Conservation (phyloP, 2,329 filamentous ascomycete genomes). For the Periconia macrospinosa region DNA sequence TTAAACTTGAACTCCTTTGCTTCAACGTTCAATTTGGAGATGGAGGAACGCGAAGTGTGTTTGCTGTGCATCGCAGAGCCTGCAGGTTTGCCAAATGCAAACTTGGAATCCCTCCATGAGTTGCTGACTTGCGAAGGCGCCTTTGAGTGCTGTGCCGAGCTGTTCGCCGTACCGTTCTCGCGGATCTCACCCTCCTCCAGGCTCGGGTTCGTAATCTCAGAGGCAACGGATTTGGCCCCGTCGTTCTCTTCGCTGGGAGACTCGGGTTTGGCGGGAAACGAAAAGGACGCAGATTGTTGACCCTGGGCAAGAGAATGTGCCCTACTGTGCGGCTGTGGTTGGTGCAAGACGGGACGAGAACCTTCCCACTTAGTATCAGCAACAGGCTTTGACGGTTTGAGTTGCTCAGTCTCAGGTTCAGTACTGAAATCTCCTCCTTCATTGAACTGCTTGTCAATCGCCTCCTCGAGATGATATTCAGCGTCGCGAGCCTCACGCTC, state of each 20-base stretch:
- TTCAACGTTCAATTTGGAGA: constrained; percentile 83
- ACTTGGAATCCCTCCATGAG: constrained; percentile 40
- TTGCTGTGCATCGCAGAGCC: constrained; percentile 46
- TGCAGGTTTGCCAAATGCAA: constrained; percentile 33
- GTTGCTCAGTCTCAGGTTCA: constrained; percentile 41
- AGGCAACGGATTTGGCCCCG: constrained; percentile 44
- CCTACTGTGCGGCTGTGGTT: constrained; percentile 73
- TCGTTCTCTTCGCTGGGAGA: constrained; percentile 43
- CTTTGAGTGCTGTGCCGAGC: constrained; percentile 38
- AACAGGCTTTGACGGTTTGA: constrained; percentile 28
- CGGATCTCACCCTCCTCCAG: constrained; percentile 35
- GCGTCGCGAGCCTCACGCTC: constrained; percentile 85
- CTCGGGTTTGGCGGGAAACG: constrained; percentile 28
- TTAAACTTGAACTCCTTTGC: constrained; percentile 86
- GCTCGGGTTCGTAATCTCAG: constrained; percentile 43
- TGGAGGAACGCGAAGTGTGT: constrained; percentile 69
- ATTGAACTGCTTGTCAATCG: constrained; percentile 76
- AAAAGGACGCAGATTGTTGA: constrained; percentile 46
- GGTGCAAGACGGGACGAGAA: constrained; percentile 59
- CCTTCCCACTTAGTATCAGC: constrained; percentile 38
- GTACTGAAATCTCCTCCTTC: constrained; percentile 72
- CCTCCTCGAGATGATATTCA: constrained; percentile 81
- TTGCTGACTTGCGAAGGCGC: constrained; percentile 41
- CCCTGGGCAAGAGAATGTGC: constrained; percentile 72
- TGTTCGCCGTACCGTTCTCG: constrained; percentile 14